Evolutionary conservation across 257 asterid species (phyloP).

Genomic region (Leonotis leonurus): DNA sequence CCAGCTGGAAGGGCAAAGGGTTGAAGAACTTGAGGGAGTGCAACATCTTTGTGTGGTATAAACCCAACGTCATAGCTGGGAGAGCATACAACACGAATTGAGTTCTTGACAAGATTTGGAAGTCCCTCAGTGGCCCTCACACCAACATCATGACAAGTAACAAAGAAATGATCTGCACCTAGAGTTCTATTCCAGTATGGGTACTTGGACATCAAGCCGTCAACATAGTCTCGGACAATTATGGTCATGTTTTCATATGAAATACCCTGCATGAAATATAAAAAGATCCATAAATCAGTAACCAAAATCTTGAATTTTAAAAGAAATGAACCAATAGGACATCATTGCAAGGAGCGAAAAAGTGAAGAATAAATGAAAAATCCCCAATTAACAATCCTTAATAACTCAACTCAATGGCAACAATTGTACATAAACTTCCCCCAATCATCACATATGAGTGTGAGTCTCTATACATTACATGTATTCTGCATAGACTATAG

Average conservation of each 20-base stretch:
- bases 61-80: slow-evolving; percentile 98
- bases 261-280: slow-evolving; percentile 61
- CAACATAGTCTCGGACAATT: slow-evolving; percentile 79
- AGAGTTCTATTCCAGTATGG: slow-evolving; percentile 97
- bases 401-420: slow-evolving; percentile 1
- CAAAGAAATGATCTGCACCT: slow-evolving; percentile 96
- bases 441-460: background rate
- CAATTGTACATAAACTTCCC: background rate
- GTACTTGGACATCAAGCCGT: slow-evolving; percentile 65
- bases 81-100: slow-evolving; percentile 97
- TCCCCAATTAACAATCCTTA: background rate
- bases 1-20: slow-evolving; percentile 98
- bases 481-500: background rate
- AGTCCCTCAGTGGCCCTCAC: slow-evolving; percentile 99
- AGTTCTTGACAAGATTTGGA: slow-evolving; percentile 77
- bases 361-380: background rate
- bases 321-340: slow-evolving; percentile 4
- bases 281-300: slow-evolving; percentile 4
- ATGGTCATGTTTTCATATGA: slow-evolving; percentile 94
- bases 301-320: slow-evolving; percentile 1
- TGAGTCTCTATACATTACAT: background rate
- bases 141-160: slow-evolving; percentile 98
- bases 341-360: background rate
- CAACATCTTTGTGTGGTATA: slow-evolving; percentile 97
- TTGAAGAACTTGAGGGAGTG: slow-evolving; percentile 95